phyloP scores from a whole-genome alignment of 345 rosid species.

The Limnanthes douglasii region DNA sequence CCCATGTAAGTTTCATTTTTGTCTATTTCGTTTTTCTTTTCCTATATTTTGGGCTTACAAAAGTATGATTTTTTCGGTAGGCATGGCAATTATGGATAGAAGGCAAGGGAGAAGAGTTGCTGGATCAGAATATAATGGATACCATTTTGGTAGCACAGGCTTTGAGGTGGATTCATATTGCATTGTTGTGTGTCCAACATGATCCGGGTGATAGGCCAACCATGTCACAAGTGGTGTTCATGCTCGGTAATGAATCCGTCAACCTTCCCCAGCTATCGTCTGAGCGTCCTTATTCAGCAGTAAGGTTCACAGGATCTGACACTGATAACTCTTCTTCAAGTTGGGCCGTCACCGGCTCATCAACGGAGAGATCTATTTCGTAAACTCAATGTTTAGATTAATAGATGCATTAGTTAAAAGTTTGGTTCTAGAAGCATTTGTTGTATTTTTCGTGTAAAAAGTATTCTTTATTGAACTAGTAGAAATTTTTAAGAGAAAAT shows the following conservation, averaged over 20 bases:
- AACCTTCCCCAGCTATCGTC: slow-evolving; percentile 21
- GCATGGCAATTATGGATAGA: slow-evolving; percentile 29
- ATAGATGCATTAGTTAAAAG: too few relatives aligned
- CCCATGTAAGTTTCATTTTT: slow-evolving; percentile 13
- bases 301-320: too few relatives aligned
- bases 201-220: slow-evolving; percentile 24
- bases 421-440: too few relatives aligned
- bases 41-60: background rate
- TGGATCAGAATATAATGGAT: slow-evolving; percentile 13
- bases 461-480: too few relatives aligned
- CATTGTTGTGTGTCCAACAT: slow-evolving; percentile 30
- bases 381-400: too few relatives aligned
- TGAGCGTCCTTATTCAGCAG: slow-evolving; percentile 13
- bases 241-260: slow-evolving; percentile 25
- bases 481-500: too few relatives aligned
- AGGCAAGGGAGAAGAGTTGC: slow-evolving; percentile 17
- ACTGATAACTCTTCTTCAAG: too few relatives aligned
- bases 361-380: too few relatives aligned
- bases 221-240: slow-evolving; percentile 26
- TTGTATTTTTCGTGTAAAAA: too few relatives aligned
- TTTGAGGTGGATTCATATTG: slow-evolving; percentile 26
- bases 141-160: slow-evolving; percentile 9
- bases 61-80: slow-evolving; percentile 9
- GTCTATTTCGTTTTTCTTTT: background rate
- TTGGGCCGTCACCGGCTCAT: too few relatives aligned